Percentiles rank a stretch among this genome's conserved stretches.
Evolutionary conservation across 2,329 filamentous ascomycete species (phyloP).

Genomic region (Exophiala bonariae): DNA sequence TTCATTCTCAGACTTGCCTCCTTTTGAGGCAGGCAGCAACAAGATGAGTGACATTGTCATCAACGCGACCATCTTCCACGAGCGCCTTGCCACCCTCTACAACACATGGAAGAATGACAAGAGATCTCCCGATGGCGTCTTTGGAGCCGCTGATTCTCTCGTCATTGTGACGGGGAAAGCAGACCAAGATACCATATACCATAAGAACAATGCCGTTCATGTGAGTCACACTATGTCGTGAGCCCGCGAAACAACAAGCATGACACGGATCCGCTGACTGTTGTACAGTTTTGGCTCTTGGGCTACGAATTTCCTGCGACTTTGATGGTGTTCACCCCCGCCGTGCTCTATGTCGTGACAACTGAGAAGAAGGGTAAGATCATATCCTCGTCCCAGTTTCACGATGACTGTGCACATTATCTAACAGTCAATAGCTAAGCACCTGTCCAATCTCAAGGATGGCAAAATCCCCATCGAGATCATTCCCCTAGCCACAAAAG

Average conservation of each 20-base stretch:
- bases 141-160: conserved; percentile 83
- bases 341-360: conserved; percentile 87
- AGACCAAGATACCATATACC: conserved; percentile 76
- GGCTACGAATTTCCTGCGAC: conserved; percentile 98
- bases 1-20: conserved; percentile 11
- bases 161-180: conserved; percentile 93
- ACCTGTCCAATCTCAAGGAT: conserved; percentile 86
- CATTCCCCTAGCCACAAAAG: conserved; percentile 79
- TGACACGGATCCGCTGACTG: not conserved
- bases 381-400: not conserved
- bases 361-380: conserved; percentile 89
- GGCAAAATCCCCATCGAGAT: conserved; percentile 93
- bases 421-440: conserved; percentile 66
- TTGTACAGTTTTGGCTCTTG: conserved; percentile 84
- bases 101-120: conserved; percentile 96
- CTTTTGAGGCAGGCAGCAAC: conserved; percentile 19
- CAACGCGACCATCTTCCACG: conserved; percentile 90
- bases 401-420: no score
- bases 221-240: conserved; percentile 55
- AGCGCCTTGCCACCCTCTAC: conserved; percentile 82
- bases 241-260: not conserved
- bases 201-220: conserved; percentile 96
- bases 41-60: conserved; percentile 81
- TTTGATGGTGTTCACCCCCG: conserved; percentile 85
- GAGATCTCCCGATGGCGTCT: conserved; percentile 72